Conservation (phyloP, 495 filamentous ascomycete species). For the Daldinia decipiens region DNA sequence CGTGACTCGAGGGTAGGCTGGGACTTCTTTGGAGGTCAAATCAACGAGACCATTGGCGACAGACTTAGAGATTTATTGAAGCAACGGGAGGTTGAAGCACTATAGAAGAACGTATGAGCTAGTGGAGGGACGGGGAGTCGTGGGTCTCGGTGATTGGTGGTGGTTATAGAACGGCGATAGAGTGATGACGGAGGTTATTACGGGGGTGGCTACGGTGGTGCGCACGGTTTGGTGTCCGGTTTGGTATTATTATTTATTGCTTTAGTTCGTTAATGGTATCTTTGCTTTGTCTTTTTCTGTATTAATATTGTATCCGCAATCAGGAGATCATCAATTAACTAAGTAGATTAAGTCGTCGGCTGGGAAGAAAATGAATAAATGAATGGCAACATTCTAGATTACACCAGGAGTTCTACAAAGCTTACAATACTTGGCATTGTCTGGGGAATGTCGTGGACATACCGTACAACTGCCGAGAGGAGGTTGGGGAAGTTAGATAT, state of each 20-base stretch:
- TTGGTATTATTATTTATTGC: slow-evolving; percentile 13
- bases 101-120: background rate
- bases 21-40: background rate
- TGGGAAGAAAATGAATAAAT: slow-evolving; percentile 27
- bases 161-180: background rate
- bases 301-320: slow-evolving; percentile 19
- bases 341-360: slow-evolving; percentile 19
- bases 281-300: slow-evolving; percentile 20
- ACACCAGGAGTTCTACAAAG: background rate
- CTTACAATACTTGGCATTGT: background rate
- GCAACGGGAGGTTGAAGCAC: background rate
- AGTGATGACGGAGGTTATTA: background rate
- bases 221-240: slow-evolving; percentile 1
- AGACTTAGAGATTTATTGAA: background rate
- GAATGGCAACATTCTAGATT: slow-evolving; percentile 12
- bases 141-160: background rate
- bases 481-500: slow-evolving; percentile 29
- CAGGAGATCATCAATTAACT: slow-evolving; percentile 14
- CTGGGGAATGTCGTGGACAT: slow-evolving; percentile 8
- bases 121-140: background rate
- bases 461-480: slow-evolving; percentile 33
- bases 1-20: background rate
- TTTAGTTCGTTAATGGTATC: slow-evolving; percentile 19
- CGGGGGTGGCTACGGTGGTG: background rate
- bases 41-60: background rate